phyloP scores from a whole-genome alignment of 192 early-diverging fungal species.

The Coemansia sp. region DNA sequence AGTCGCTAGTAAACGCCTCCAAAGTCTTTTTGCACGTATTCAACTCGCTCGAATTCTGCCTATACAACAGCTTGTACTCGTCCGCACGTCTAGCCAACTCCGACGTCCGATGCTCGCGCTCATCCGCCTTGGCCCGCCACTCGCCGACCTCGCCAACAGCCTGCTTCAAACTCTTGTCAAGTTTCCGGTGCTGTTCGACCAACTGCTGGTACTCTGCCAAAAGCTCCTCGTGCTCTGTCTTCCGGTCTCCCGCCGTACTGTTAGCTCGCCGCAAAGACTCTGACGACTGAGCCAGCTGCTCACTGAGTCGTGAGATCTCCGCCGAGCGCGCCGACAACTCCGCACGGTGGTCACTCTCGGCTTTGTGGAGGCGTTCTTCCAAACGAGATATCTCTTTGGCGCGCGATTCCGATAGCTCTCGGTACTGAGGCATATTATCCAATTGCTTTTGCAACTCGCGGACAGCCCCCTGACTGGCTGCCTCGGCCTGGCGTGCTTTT shows the following conservation, averaged over 20 bases:
- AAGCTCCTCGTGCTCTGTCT: conserved; percentile 2
- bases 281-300: neutral
- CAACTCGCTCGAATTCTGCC: conserved; percentile 30
- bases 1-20: conserved; percentile 28
- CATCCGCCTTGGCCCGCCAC: conserved; percentile 33
- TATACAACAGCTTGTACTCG: conserved; percentile 32
- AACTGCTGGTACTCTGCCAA: conserved; percentile 17
- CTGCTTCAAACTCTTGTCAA: conserved; percentile 37
- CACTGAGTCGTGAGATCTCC: neutral
- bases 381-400: conserved; percentile 9
- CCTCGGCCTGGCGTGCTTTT: conserved; percentile 16
- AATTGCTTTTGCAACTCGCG: conserved; percentile 15
- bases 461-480: neutral
- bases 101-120: conserved; percentile 25
- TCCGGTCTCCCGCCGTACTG: neutral
- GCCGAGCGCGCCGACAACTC: neutral
- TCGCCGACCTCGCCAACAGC: conserved; percentile 39
- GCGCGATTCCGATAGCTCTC: conserved; percentile 7
- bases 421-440: conserved; percentile 2
- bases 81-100: conserved; percentile 23
- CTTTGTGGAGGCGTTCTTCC: neutral
- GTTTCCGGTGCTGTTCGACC: conserved; percentile 35
- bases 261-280: neutral
- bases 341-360: neutral
- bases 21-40: conserved; percentile 20